Conservation (phyloP, 371 early-diverging fungal genomes). For the Batkoa obscura region DNA sequence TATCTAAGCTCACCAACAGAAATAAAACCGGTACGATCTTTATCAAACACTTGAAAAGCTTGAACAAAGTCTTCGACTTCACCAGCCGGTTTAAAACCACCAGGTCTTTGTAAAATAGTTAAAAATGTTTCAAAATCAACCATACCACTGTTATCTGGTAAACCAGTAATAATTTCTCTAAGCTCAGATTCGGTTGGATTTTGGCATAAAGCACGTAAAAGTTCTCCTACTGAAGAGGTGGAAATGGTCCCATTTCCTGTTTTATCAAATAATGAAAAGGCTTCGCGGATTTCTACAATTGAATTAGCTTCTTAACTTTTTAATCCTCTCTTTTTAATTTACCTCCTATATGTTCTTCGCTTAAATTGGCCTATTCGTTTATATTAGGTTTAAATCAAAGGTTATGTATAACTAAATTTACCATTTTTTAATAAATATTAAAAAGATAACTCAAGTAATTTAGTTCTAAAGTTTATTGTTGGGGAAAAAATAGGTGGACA, state of each 20-base stretch:
- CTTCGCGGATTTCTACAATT: slow-evolving; percentile 56
- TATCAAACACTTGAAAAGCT: slow-evolving; percentile 95
- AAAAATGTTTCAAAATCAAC: slow-evolving; percentile 52
- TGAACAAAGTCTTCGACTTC: slow-evolving; percentile 78
- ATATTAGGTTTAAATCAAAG: neutral
- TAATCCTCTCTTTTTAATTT: neutral
- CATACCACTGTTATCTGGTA: neutral
- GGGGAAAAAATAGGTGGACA: no score
- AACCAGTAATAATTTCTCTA: slow-evolving; percentile 19
- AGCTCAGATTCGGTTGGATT: slow-evolving; percentile 75
- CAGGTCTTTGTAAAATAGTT: slow-evolving; percentile 47
- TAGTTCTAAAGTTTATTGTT: no score
- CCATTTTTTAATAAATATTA: neutral
- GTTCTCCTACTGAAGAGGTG: slow-evolving; percentile 44
- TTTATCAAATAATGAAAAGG: slow-evolving; percentile 75
- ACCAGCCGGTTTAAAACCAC: slow-evolving; percentile 61
- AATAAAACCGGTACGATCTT: slow-evolving; percentile 83
- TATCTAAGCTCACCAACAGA: slow-evolving; percentile 82
- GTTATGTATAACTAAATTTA: neutral
- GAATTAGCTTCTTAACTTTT: neutral
- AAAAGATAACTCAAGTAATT: no score
- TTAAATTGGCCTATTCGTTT: slow-evolving; percentile 1
- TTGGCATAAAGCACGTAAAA: slow-evolving; percentile 63
- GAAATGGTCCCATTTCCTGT: slow-evolving; percentile 78
- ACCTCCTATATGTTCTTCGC: slow-evolving; percentile 6